Conservation (phyloP, 768 basidiomycete genomes). For the Boletus tylopilopsis region DNA sequence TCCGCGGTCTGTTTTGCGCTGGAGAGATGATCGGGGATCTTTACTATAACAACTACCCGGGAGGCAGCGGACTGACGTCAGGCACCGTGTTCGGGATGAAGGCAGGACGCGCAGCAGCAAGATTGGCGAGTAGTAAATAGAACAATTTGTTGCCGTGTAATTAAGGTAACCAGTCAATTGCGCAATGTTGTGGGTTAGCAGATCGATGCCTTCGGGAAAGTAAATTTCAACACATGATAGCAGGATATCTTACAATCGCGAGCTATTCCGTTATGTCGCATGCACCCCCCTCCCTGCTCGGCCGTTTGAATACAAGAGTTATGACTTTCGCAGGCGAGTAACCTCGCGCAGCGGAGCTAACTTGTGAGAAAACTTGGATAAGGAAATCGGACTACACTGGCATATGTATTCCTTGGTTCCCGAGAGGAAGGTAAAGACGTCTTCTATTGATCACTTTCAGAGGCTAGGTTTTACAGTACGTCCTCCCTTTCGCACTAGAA, state of each 20-base stretch:
- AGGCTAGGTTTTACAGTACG: no score
- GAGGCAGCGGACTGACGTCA: conserved; percentile 62
- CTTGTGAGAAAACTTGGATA: no score
- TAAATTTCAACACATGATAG: not conserved
- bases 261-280: no score
- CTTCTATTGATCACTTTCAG: no score
- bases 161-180: not conserved
- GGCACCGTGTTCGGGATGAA: conserved; percentile 64
- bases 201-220: not conserved
- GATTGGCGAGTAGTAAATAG: conserved; percentile 1
- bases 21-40: conserved; percentile 69
- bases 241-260: conserved; percentile 1
- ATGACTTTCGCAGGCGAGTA: no score
- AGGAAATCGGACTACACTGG: no score
- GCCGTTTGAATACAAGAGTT: no score
- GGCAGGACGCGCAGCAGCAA: conserved; percentile 48
- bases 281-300: no score
- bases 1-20: conserved; percentile 57
- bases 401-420: no score
- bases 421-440: no score
- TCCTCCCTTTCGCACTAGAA: no score
- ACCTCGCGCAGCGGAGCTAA: no score
- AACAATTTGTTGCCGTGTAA: not conserved
- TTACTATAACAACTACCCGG: conserved; percentile 66
- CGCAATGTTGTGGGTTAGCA: not conserved